Evolutionary conservation across 73 alveolate genomes (phyloP).

Genomic region (Tetrahymena thermophila): DNA sequence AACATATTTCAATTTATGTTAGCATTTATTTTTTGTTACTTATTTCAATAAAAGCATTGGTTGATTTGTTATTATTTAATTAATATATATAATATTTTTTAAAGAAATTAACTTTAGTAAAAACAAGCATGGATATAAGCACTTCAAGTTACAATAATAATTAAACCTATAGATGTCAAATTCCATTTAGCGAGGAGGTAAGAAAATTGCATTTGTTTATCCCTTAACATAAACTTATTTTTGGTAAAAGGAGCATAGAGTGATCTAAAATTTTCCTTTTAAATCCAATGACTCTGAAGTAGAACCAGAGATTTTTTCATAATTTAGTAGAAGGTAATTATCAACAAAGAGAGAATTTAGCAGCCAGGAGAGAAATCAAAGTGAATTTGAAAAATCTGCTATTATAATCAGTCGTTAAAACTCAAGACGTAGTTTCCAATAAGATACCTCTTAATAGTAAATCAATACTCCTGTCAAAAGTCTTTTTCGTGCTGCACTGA

Average conservation of each 20-base stretch:
- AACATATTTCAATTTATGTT: too few relatives aligned
- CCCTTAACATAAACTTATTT: too few relatives aligned
- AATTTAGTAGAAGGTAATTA: neutral
- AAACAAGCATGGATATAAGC: neutral
- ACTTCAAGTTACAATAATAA: neutral
- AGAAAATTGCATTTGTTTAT: too few relatives aligned
- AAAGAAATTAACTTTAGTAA: neutral
- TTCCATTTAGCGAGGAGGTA: neutral
- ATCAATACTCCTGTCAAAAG: neutral
- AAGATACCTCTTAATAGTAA: neutral
- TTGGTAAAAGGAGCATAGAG: neutral
- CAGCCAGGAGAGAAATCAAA: neutral
- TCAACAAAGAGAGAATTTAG: neutral
- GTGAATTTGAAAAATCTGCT: neutral
- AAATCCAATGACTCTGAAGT: neutral
- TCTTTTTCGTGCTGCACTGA: neutral
- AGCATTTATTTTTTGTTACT: neutral
- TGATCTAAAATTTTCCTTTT: neutral
- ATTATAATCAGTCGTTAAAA: neutral
- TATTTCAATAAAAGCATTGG: neutral
- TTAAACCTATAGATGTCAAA: neutral
- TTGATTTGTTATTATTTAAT: too few relatives aligned
- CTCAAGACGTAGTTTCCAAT: neutral
- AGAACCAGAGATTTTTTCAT: neutral
- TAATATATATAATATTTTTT: too few relatives aligned